phyloP scores from a whole-genome alignment of 148 eudicot species.

The Hydrangea macrophylla region DNA sequence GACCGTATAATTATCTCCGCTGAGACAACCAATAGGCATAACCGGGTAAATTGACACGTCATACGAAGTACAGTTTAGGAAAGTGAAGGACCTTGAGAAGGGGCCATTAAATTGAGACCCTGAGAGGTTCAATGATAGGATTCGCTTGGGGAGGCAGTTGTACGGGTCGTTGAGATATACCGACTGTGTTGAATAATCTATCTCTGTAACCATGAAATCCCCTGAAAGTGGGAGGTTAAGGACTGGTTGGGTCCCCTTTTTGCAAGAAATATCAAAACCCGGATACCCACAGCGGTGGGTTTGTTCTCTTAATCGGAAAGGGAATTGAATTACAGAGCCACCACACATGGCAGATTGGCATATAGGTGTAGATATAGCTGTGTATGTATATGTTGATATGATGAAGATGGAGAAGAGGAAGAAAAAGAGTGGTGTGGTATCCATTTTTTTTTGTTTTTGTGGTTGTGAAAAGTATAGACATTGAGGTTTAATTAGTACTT shows the following conservation, averaged over 20 bases:
- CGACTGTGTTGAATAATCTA: constrained; percentile 32
- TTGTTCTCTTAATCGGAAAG: constrained; percentile 39
- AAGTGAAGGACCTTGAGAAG: constrained; percentile 3
- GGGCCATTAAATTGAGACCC: constrained; percentile 29
- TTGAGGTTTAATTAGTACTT: no score
- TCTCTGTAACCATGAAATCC: constrained; percentile 25
- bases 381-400: no score
- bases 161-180: constrained; percentile 42
- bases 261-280: constrained; percentile 54
- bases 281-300: constrained; percentile 46
- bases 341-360: constrained; percentile 36
- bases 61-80: constrained; percentile 37
- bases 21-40: constrained; percentile 32
- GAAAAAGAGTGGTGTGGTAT: constrained; percentile 9
- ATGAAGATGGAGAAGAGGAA: constrained; percentile 9
- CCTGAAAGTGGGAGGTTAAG: constrained; percentile 30
- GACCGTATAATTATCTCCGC: constrained; percentile 27
- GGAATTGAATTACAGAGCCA: constrained; percentile 28
- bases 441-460: no score
- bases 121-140: constrained; percentile 13
- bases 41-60: background rate
- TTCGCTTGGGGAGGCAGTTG: constrained; percentile 31
- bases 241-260: constrained; percentile 23
- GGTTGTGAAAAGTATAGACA: no score
- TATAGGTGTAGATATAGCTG: constrained; percentile 5